Percentiles rank a stretch among this genome's conserved stretches.
phyloP scores from a whole-genome alignment of 345 rosid species.

The Populus euphratica region DNA sequence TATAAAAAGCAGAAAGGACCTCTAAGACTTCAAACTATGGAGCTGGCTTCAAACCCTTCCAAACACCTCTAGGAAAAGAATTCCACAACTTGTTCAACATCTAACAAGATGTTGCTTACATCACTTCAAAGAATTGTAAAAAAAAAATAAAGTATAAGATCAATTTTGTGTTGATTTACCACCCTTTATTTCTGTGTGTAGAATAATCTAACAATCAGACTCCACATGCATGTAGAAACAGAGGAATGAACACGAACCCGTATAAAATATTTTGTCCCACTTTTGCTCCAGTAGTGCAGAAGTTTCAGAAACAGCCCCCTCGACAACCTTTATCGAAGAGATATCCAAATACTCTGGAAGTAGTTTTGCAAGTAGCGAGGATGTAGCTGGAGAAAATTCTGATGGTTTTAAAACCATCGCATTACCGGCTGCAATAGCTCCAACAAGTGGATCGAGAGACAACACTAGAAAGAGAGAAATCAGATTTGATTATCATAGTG shows the following conservation, averaged over 20 bases:
- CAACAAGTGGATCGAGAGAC: conserved; percentile 88
- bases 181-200: background rate
- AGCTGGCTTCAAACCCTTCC: background rate
- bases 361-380: conserved; percentile 64
- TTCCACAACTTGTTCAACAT: background rate
- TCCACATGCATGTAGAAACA: background rate
- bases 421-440: conserved; percentile 96
- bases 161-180: background rate
- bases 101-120: background rate
- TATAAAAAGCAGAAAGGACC: background rate
- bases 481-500: background rate
- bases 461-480: conserved; percentile 45
- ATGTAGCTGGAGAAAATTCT: conserved; percentile 75
- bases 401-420: conserved; percentile 88
- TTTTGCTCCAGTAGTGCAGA: conserved; percentile 78
- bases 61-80: background rate
- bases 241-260: conserved; percentile 51
- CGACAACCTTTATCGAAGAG: conserved; percentile 69
- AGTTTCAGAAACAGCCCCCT: conserved; percentile 78
- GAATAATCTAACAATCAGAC: background rate
- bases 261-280: conserved; percentile 95
- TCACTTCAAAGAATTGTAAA: background rate
- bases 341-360: conserved; percentile 60
- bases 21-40: background rate
- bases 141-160: background rate